These are phyloP conservation scores for Wickerhamiella azyma DNA, from an alignment of 805 yeast genomes.

Conservation along the genomic window DNA sequence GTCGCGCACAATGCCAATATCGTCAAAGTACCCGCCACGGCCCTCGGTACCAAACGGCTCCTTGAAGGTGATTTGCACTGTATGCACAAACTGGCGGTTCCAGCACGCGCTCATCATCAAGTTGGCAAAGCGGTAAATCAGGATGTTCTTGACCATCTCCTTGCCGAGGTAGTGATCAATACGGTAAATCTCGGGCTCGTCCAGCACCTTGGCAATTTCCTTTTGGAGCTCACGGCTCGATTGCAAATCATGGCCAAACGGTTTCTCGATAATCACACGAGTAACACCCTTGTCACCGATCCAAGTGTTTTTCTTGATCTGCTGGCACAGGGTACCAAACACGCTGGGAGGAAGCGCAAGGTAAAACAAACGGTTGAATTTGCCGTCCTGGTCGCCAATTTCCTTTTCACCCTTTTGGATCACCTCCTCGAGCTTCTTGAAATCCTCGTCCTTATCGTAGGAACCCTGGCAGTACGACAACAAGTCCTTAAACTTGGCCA, in stretches of 20 bases:
- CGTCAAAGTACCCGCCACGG: conserved; percentile 94
- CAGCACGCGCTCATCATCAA: conserved; percentile 77
- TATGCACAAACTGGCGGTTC: conserved; percentile 65
- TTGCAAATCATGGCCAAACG: conserved; percentile 85
- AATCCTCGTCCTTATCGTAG: conserved; percentile 75
- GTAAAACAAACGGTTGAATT: conserved; percentile 74
- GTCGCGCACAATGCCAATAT: conserved; percentile 89
- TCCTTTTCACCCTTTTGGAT: conserved; percentile 49
- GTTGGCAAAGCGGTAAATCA: conserved; percentile 84
- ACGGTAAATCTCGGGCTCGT: conserved; percentile 84
- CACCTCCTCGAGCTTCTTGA: conserved; percentile 36
- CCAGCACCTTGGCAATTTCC: conserved; percentile 69
- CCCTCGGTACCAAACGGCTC: conserved; percentile 99
- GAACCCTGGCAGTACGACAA: conserved; percentile 61
- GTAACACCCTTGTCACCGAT: conserved; percentile 50
- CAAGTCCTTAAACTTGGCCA: conserved; percentile 50
- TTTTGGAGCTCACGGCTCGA: conserved; percentile 65
- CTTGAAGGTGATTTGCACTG: conserved; percentile 83
- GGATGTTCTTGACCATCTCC: conserved; percentile 91
- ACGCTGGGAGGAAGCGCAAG: conserved; percentile 92
- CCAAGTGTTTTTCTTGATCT: conserved; percentile 57
- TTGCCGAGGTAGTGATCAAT: conserved; percentile 97
- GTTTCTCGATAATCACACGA: conserved; percentile 87
- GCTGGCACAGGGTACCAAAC: conserved; percentile 63
- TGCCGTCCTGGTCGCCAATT: conserved; percentile 12